These are phyloP conservation scores for Thamnidium elegans DNA, from an alignment of 192 early-diverging fungal genomes.

Conservation along the genomic window DNA sequence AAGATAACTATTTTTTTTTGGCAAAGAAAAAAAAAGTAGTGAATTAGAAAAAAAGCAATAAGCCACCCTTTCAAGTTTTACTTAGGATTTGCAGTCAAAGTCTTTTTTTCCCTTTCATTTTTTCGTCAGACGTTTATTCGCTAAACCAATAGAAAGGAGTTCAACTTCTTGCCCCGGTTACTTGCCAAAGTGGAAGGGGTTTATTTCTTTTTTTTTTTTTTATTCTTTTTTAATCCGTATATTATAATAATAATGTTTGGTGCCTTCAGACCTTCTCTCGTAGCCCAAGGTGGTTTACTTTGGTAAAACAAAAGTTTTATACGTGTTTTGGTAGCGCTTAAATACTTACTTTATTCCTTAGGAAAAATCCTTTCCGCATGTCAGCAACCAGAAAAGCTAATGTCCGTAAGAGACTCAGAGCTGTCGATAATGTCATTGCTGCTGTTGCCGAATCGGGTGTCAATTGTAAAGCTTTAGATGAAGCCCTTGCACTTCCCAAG, in stretches of 20 bases:
- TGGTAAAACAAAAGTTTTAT: slow-evolving; percentile 39
- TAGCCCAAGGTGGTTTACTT: slow-evolving; percentile 53
- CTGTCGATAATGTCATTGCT: slow-evolving; percentile 74
- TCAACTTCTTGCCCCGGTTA: no score
- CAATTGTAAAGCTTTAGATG: slow-evolving; percentile 66
- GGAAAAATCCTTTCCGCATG: slow-evolving; percentile 54
- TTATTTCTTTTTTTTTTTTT: slow-evolving; percentile 10
- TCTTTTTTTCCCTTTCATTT: no score
- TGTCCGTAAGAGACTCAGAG: slow-evolving; percentile 80
- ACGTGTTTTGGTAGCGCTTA: background rate
- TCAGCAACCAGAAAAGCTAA: slow-evolving; percentile 84
- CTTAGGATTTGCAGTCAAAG: no score
- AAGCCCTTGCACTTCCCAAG: slow-evolving; percentile 60
- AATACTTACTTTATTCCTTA: background rate
- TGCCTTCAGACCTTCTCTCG: slow-evolving; percentile 50
- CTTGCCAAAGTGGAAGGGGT: background rate
- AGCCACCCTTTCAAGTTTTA: no score
- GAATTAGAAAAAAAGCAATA: no score
- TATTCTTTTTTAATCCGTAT: background rate
- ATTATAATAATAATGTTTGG: slow-evolving; percentile 47
- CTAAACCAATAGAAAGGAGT: no score
- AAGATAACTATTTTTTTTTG: no score
- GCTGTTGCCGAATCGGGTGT: slow-evolving; percentile 70
- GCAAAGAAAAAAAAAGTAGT: no score
- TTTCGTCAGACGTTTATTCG: no score